Evolutionary conservation across 1,139 yeast genomes (phyloP).

Genomic region (Geotrichum armillariae): DNA sequence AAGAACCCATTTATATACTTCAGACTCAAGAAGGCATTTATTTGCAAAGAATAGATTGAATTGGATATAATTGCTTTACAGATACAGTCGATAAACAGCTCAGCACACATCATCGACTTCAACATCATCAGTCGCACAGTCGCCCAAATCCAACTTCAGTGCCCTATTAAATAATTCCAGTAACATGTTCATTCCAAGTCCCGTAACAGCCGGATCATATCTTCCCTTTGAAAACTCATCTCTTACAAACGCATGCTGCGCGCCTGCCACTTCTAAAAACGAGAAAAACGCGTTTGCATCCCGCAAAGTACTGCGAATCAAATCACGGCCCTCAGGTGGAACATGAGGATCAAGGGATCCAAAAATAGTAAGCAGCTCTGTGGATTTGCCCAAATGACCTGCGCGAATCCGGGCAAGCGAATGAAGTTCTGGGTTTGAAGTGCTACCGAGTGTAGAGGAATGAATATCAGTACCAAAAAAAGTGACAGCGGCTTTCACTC

Average conservation of each 20-base stretch:
- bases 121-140: slow-evolving; percentile 50
- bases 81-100: too few relatives aligned
- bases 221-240: slow-evolving; percentile 79
- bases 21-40: too few relatives aligned
- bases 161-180: slow-evolving; percentile 69
- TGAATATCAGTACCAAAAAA: slow-evolving; percentile 85
- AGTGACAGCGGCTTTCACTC: slow-evolving; percentile 68
- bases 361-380: slow-evolving; percentile 67
- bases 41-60: too few relatives aligned
- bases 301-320: slow-evolving; percentile 64
- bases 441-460: slow-evolving; percentile 63
- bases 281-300: slow-evolving; percentile 62
- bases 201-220: slow-evolving; percentile 74
- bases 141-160: slow-evolving; percentile 67
- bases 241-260: slow-evolving; percentile 81
- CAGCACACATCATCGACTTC: slow-evolving; percentile 66
- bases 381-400: slow-evolving; percentile 41
- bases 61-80: too few relatives aligned
- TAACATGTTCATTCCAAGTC: slow-evolving; percentile 65
- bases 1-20: too few relatives aligned
- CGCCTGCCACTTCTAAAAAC: slow-evolving; percentile 73
- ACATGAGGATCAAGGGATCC: slow-evolving; percentile 83
- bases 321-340: slow-evolving; percentile 73
- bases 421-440: slow-evolving; percentile 50
- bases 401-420: slow-evolving; percentile 59